phyloP scores from a whole-genome alignment of 805 yeast genomes.

The Candida wancherniae region DNA sequence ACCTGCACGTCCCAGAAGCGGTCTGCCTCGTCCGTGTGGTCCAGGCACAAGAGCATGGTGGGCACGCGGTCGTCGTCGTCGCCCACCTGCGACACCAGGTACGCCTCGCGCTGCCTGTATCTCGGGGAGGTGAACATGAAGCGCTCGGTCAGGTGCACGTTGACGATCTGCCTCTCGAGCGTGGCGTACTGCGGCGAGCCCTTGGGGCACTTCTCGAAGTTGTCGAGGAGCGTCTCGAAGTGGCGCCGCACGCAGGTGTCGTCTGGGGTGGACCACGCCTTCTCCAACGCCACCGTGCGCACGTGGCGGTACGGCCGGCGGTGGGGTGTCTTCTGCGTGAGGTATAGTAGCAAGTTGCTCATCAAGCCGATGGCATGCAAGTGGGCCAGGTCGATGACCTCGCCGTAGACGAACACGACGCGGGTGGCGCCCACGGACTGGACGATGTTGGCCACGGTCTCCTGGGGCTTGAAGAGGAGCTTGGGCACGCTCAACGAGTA shows the following conservation, averaged over 20 bases:
- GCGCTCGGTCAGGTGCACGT: background rate
- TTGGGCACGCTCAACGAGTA: conserved; percentile 16
- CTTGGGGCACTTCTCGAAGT: background rate
- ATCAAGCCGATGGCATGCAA: conserved; percentile 19
- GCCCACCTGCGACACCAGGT: conserved; percentile 1
- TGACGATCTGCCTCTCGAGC: background rate
- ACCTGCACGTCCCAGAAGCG: conserved; percentile 26
- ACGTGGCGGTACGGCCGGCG: conserved; percentile 2
- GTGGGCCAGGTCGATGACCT: conserved; percentile 24
- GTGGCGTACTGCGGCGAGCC: background rate
- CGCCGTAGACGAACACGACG: conserved; percentile 24
- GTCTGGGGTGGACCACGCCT: conserved; percentile 30
- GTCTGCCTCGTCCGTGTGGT: background rate
- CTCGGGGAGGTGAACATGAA: conserved; percentile 6
- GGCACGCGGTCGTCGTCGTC: conserved; percentile 5
- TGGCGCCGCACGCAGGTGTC: conserved; percentile 21
- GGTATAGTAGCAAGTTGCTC: conserved; percentile 16
- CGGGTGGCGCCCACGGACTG: conserved; percentile 11
- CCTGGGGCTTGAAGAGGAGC: conserved; percentile 10
- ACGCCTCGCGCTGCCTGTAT: conserved; percentile 6
- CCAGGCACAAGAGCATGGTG: conserved; percentile 2
- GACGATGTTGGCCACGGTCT: conserved; percentile 12
- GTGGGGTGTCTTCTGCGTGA: conserved; percentile 3
- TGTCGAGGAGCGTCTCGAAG: conserved; percentile 7
- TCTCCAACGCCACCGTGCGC: conserved; percentile 17